Evolutionary conservation across 2,329 filamentous ascomycete species (phyloP), one percentile per base, ranked within the genome.

Genomic region (Tolypocladium tundrense): DNA sequence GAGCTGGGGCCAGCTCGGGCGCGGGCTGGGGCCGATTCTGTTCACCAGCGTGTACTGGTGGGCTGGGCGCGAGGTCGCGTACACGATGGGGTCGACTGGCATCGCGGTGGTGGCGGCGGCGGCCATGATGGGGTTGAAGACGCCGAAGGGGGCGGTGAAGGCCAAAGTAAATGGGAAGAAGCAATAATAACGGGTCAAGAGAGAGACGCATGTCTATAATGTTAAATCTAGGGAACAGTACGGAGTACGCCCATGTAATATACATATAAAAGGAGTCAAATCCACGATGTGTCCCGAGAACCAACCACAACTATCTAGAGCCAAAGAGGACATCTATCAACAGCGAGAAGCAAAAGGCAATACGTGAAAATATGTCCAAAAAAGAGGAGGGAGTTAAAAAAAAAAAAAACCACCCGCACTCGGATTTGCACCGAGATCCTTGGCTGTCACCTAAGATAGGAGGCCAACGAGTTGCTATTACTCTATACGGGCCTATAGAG

Each of bases 21-120:
- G 94, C 40, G 91, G 92, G 0, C 72, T 96, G 13, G 94, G 94
- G 0, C 94, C 94, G 0, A 72, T 99, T 5, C 75, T 96, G 41
- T 99, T 99, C 70, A 97, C 94, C 61, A 91, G 90, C 54, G 78
- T 99, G 58, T 99, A 99, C 75, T 99, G 94, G 94, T 99, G 94
- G 94, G 92, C 91, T 8, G 94, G 94, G 0, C 80, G 94, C 53
- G 88, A 95, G 68, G 80, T 86, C 13, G 94, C 94, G 2, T 99
- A 97, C 72, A 79, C 78, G 1, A 80, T 91, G 65, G 94, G 94
- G 4, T 88, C 90, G 0, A 79, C 83, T 14, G 91, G 91, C 6
- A 96, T 97, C 77, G 72, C 88, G 6, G 83, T 79, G 1, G 92
- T 97, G 13, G 81, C 82, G 51, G 79, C 79, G 13, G 73, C 91